Conservation (phyloP, 495 filamentous ascomycete species). For the Penicillium angulare region DNA sequence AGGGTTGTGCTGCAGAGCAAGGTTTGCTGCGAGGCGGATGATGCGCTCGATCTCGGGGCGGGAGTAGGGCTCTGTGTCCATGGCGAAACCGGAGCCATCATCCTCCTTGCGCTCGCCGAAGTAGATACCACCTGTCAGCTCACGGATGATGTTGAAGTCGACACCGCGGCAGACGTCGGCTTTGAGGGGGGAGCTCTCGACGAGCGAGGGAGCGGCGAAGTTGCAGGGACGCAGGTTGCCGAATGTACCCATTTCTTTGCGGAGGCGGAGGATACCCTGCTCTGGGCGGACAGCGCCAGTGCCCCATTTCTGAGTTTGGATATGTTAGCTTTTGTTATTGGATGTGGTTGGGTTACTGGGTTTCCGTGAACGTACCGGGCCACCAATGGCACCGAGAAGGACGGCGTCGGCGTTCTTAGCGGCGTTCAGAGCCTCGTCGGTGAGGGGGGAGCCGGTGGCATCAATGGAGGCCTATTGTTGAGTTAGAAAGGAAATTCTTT, state of each 20-base stretch:
- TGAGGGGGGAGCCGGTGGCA: slow-evolving; percentile 71
- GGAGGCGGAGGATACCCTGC: slow-evolving; percentile 88
- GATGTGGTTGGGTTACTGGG: not conserved
- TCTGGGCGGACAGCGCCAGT: slow-evolving; percentile 86
- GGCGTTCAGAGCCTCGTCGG: slow-evolving; percentile 78
- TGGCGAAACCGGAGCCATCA: slow-evolving; percentile 67
- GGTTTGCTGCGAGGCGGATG: slow-evolving; percentile 74
- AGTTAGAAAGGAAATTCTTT: not conserved
- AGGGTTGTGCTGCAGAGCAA: slow-evolving; percentile 77
- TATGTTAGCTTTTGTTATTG: not conserved
- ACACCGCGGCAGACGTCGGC: slow-evolving; percentile 80
- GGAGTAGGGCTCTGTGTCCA: slow-evolving; percentile 89
- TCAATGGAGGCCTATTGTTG: slow-evolving; percentile 72
- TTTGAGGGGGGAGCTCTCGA: slow-evolving; percentile 86
- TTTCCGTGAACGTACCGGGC: slow-evolving; percentile 58
- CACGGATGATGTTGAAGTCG: slow-evolving; percentile 93
- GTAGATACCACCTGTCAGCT: slow-evolving; percentile 95
- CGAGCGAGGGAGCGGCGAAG: slow-evolving; percentile 87
- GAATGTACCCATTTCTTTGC: slow-evolving; percentile 92
- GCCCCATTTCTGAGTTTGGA: slow-evolving; percentile 79
- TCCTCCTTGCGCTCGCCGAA: slow-evolving; percentile 93
- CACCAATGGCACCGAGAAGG: slow-evolving; percentile 91
- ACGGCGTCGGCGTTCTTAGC: slow-evolving; percentile 91
- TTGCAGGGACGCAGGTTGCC: slow-evolving; percentile 97
- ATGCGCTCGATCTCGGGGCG: slow-evolving; percentile 88